phyloP scores from a whole-genome alignment of 1,284 basidiomycete species.

The Stygiomarasmius scandens region DNA sequence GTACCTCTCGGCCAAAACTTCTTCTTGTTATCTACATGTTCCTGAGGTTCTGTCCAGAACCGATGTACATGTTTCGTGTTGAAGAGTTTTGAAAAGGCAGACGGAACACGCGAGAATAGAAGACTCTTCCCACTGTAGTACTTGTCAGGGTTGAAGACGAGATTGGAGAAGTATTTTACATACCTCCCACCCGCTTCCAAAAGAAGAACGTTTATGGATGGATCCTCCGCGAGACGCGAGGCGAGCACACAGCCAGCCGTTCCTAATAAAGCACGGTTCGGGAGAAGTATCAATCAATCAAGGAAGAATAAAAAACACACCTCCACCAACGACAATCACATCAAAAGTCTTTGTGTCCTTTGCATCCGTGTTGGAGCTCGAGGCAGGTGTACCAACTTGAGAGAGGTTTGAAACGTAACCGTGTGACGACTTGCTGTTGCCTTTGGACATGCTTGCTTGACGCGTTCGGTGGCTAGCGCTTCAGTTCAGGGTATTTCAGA shows the following conservation, averaged over 20 bases:
- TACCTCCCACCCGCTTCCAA: conserved; percentile 71
- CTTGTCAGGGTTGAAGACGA: too few species aligned
- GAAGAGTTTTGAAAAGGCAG: conserved; percentile 44
- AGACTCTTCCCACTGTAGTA: conserved; percentile 38
- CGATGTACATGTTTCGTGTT: conserved; percentile 47
- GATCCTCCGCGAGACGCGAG: conserved; percentile 62
- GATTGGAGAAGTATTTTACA: conserved; percentile 11
- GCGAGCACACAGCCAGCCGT: conserved; percentile 73
- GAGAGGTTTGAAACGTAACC: conserved; percentile 8
- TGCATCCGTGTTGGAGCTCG: neutral
- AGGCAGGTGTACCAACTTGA: neutral
- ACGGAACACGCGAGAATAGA: conserved; percentile 41
- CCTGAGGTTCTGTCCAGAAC: conserved; percentile 60
- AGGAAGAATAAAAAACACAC: conserved; percentile 32
- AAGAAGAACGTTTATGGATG: conserved; percentile 56
- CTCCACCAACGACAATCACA: conserved; percentile 68
- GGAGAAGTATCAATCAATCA: neutral
- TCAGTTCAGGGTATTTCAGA: too few species aligned
- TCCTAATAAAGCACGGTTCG: conserved; percentile 40
- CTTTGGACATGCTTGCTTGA: neutral
- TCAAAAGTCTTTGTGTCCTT: conserved; percentile 41
- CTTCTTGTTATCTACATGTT: conserved; percentile 43
- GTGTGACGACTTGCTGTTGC: neutral
- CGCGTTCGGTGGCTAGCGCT: neutral
- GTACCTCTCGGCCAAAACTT: conserved; percentile 67